Evolutionary conservation across 2,329 filamentous ascomycete species (phyloP), one percentile per base, ranked within the genome.

Genomic region (Blastomyces gilchristii): DNA sequence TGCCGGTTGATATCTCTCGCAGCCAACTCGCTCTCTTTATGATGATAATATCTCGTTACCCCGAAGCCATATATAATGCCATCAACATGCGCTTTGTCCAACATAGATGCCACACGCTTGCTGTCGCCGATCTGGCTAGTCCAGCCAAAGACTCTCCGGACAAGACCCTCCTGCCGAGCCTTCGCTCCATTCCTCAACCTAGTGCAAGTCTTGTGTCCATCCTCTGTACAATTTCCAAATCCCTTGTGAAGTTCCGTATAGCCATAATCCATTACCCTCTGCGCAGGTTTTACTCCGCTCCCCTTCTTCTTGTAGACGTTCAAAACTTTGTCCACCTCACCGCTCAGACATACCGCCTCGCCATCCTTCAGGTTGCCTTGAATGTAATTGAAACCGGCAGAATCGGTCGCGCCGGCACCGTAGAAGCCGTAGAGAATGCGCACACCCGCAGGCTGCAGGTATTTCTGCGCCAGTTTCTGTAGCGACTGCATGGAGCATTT

Each of bases 361-460:
- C 61, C 60, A 31, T 18, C 53, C 34, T 58, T 62, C 37, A 66
- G 53, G 14, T 28, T 53, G 11, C 62, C 58, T 14, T 52, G n/a
- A 41, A 68, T 65, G 9, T 56, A 57, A 7, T 63, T 34, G 53
- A 63, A 66, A 12, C 62, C 66, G 18, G 52, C 28, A 37, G 52
- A 54, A 11, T 50, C 31, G 28, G 54, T 60, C 7, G 61, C 37
- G 41, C 63, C 62, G 22, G 41, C 63, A 12, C 56, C 41, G 34
- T 60, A 66, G 34, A 67, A 68, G 11, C 67, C 67, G 50, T 67
- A 69, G n/a, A 68, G 60, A 54, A 61, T 65, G 1, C 60, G 43
- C 16, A 69, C 63, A 1, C 68, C 68, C 0, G 31, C 61, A 4
- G 63, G 61, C 52, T 63, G 47, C 14, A 69, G 63, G 2, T 57